phyloP scores from a whole-genome alignment of 768 basidiomycete species.

The Rhodotorula graminis region DNA sequence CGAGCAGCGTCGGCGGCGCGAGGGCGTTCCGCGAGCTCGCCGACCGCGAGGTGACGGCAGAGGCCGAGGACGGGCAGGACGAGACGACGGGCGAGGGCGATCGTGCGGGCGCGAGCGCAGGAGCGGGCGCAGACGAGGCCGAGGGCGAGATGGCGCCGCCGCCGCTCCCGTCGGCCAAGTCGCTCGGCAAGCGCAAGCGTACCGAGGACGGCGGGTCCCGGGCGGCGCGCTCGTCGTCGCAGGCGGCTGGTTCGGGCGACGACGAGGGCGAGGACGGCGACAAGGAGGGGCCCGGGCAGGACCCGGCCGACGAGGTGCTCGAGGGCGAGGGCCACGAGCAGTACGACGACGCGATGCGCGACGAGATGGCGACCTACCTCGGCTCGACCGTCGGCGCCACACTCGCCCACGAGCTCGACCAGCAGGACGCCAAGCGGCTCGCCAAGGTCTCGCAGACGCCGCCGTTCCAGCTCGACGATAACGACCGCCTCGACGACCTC shows the following conservation, averaged over 20 bases:
- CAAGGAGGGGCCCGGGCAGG: neutral
- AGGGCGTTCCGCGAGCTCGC: slow-evolving; percentile 31
- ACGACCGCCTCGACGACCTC: slow-evolving; percentile 53
- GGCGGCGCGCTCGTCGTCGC: neutral
- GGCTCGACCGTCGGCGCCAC: slow-evolving; percentile 55
- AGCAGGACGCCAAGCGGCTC: slow-evolving; percentile 60
- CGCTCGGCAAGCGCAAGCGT: neutral
- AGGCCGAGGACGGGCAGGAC: slow-evolving; percentile 43
- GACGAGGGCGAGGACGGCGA: slow-evolving; percentile 26
- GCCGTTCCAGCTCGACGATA: slow-evolving; percentile 52
- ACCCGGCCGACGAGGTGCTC: slow-evolving; percentile 3
- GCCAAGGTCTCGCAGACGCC: slow-evolving; percentile 50
- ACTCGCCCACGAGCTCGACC: slow-evolving; percentile 57
- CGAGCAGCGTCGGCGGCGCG: slow-evolving; percentile 8
- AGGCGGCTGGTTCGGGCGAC: slow-evolving; percentile 43
- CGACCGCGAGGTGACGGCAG: slow-evolving; percentile 15
- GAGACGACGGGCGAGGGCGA: slow-evolving; percentile 42
- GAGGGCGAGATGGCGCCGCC: slow-evolving; percentile 20
- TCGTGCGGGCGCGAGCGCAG: slow-evolving; percentile 7
- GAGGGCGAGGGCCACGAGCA: slow-evolving; percentile 54
- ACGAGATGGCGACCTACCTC: slow-evolving; percentile 67
- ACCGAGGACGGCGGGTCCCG: no score
- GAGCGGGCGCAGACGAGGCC: slow-evolving; percentile 27
- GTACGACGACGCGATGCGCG: slow-evolving; percentile 60
- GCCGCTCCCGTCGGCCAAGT: neutral